These are phyloP conservation scores for Aspergillus sp. DNA, from an alignment of 2,329 filamentous ascomycete species.

Conservation along the genomic window DNA sequence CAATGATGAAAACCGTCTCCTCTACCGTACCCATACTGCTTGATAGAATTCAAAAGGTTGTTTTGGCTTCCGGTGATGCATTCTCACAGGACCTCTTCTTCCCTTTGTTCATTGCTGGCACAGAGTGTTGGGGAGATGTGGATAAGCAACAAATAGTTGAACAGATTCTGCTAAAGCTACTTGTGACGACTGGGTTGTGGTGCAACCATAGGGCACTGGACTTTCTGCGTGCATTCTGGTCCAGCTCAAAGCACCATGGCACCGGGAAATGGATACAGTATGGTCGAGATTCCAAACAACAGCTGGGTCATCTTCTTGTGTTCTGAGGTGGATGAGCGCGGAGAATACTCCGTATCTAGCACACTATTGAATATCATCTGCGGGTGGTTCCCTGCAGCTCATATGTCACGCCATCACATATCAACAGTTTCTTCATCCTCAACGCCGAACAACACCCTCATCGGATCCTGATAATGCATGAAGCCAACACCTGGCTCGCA, in stretches of 20 bases:
- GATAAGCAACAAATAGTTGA: slow-evolving; percentile 7
- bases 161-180: slow-evolving; percentile 13
- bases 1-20: neutral
- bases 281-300: slow-evolving; percentile 11
- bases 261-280: slow-evolving; percentile 19
- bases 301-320: slow-evolving; percentile 14
- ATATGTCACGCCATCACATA: slow-evolving; percentile 19
- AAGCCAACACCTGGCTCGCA: slow-evolving; percentile 39
- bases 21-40: neutral
- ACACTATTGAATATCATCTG: neutral
- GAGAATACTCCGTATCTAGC: too few relatives aligned
- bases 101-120: slow-evolving; percentile 29
- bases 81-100: slow-evolving; percentile 30
- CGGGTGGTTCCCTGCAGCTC: neutral
- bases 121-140: slow-evolving; percentile 16
- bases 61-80: slow-evolving; percentile 5
- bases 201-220: slow-evolving; percentile 21
- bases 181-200: slow-evolving; percentile 19
- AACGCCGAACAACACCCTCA: slow-evolving; percentile 41
- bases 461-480: slow-evolving; percentile 42
- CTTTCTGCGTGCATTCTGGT: slow-evolving; percentile 25
- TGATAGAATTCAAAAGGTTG: slow-evolving; percentile 4
- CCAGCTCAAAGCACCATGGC: slow-evolving; percentile 14
- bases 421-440: slow-evolving; percentile 41
- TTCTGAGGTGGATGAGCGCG: slow-evolving; percentile 5